These are phyloP conservation scores for Cyberlindnera lachancei DNA, from an alignment of 805 yeast genomes.

Conservation along the genomic window DNA sequence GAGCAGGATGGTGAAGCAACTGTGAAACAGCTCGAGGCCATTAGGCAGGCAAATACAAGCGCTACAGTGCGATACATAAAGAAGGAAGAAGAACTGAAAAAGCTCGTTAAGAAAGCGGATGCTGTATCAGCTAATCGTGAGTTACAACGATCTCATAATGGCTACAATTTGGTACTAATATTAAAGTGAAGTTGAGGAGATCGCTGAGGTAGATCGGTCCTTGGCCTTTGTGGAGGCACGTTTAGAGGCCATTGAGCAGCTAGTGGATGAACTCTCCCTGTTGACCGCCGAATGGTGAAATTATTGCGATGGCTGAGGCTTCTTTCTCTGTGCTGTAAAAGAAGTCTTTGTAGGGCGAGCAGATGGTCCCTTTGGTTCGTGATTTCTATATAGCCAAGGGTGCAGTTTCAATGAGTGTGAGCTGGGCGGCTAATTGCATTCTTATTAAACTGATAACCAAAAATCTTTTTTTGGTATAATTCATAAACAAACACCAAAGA, in stretches of 20 bases:
- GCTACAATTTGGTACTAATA: background rate
- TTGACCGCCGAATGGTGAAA: conserved; percentile 8
- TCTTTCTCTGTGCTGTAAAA: too few relatives aligned
- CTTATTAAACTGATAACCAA: too few relatives aligned
- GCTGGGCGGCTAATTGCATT: too few relatives aligned
- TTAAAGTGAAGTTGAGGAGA: conserved; percentile 22
- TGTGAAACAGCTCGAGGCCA: conserved; percentile 35
- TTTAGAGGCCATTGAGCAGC: conserved; percentile 11
- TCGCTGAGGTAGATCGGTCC: conserved; percentile 9
- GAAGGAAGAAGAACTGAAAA: conserved; percentile 35
- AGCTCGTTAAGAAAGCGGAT: conserved; percentile 17
- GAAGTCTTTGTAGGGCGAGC: too few relatives aligned
- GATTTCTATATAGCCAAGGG: too few relatives aligned
- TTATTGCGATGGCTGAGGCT: too few relatives aligned
- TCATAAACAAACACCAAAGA: too few relatives aligned
- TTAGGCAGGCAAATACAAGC: conserved; percentile 52
- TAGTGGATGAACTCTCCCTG: conserved; percentile 14
- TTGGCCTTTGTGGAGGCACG: conserved; percentile 10
- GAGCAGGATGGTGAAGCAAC: conserved; percentile 33
- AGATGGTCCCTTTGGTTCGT: too few relatives aligned
- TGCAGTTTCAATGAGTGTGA: too few relatives aligned
- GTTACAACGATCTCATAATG: too few relatives aligned
- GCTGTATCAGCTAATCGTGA: too few relatives aligned
- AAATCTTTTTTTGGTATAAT: too few relatives aligned
- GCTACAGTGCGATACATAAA: conserved; percentile 44